Conservation (phyloP, 1,284 basidiomycete genomes). For the Neolentinus lepideus region DNA sequence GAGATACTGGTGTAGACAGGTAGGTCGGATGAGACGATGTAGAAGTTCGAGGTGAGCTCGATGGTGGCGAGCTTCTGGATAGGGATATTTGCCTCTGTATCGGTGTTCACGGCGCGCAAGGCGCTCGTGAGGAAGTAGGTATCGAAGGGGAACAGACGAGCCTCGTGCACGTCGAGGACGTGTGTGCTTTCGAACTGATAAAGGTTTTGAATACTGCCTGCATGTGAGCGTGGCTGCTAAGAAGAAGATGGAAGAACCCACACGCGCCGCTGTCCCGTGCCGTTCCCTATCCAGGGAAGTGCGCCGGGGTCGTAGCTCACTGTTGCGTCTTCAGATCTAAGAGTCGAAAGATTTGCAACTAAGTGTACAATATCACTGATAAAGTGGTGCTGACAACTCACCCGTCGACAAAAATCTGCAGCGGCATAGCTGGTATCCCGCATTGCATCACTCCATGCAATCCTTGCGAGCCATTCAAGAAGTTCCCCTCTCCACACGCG, state of each 20-base stretch:
- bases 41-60: constrained; percentile 39
- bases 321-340: constrained; percentile 27
- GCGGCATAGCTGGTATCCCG: constrained; percentile 35
- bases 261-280: constrained; percentile 34
- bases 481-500: constrained; percentile 39
- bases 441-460: constrained; percentile 38
- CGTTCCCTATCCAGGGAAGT: constrained; percentile 31
- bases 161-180: constrained; percentile 48
- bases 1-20: constrained; percentile 26
- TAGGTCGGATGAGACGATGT: constrained; percentile 32
- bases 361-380: background rate
- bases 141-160: constrained; percentile 52
- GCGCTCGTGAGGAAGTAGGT: constrained; percentile 44
- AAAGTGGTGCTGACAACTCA: constrained; percentile 17
- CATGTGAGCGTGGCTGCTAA: background rate
- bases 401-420: constrained; percentile 46
- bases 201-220: constrained; percentile 43
- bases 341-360: background rate
- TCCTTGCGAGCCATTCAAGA: constrained; percentile 43
- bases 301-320: constrained; percentile 37
- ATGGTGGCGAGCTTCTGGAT: constrained; percentile 39
- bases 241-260: constrained; percentile 14
- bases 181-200: constrained; percentile 53
- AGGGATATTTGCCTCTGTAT: constrained; percentile 30
- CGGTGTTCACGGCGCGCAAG: constrained; percentile 28